Percentiles rank a stretch among this genome's conserved stretches.
These are phyloP conservation scores for Jackrogersella multiformis DNA, from an alignment of 495 filamentous ascomycete genomes.

Conservation along the genomic window DNA sequence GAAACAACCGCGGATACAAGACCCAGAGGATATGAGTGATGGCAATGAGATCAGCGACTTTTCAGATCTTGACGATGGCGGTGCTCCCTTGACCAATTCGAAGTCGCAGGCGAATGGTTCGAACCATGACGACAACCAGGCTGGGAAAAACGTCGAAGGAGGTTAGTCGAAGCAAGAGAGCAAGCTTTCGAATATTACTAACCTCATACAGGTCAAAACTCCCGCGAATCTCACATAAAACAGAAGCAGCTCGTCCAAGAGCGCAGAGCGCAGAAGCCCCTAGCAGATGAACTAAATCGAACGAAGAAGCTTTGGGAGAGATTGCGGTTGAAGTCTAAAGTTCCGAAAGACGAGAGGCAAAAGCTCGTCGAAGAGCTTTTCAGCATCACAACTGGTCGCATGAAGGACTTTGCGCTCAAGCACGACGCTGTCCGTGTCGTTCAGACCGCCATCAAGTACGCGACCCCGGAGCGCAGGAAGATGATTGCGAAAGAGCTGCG, in stretches of 20 bases:
- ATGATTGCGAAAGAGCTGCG: conserved; percentile 88
- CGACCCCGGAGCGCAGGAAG: conserved; percentile 80
- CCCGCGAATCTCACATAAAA: conserved; percentile 88
- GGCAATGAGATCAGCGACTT: conserved; percentile 50
- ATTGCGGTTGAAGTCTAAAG: conserved; percentile 88
- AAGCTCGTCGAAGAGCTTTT: conserved; percentile 88
- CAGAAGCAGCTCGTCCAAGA: conserved; percentile 89
- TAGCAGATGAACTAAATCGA: conserved; percentile 86
- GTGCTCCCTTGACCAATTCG: conserved; percentile 33
- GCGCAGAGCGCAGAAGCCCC: conserved; percentile 90
- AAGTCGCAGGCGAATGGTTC: conserved; percentile 24
- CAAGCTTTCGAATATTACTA: conserved; percentile 6
- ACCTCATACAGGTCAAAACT: conserved; percentile 55
- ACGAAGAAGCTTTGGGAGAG: conserved; percentile 98
- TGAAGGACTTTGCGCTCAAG: conserved; percentile 97
- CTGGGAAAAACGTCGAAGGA: conserved; percentile 45
- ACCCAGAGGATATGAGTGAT: conserved; percentile 37
- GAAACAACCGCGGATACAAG: conserved; percentile 36
- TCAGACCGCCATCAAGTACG: conserved; percentile 96
- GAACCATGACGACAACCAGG: conserved; percentile 31
- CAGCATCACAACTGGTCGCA: conserved; percentile 84
- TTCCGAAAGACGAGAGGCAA: conserved; percentile 84
- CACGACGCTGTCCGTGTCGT: conserved; percentile 95
- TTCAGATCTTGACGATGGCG: conserved; percentile 50
- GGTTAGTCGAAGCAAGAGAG: conserved; percentile 35